Percentiles rank a stretch among this genome's conserved stretches.
Conservation (phyloP, 2,329 filamentous ascomycete genomes). For the Cucurbitaria berberidis region DNA sequence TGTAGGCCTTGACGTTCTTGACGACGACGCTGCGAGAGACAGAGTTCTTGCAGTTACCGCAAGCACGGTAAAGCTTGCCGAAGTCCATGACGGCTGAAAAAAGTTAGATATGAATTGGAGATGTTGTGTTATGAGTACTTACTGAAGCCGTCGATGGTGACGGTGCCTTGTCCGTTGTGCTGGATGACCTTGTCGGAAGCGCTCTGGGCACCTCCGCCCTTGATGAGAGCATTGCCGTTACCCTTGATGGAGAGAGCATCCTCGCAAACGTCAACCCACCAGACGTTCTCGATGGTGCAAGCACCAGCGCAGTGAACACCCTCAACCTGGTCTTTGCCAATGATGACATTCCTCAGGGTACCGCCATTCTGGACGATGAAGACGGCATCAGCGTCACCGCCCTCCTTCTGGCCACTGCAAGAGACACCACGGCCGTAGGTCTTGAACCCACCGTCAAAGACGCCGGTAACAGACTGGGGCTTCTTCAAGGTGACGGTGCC, state of each 20-base stretch:
- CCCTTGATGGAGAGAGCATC: conserved; percentile 48
- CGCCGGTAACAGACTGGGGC: conserved; percentile 30
- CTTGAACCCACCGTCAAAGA: conserved; percentile 44
- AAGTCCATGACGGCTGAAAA: conserved; percentile 38
- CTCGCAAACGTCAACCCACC: conserved; percentile 53
- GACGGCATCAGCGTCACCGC: conserved; percentile 56
- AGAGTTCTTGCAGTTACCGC: conserved; percentile 58
- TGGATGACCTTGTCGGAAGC: conserved; percentile 53
- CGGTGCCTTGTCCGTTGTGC: conserved; percentile 51
- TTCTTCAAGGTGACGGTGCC: conserved; percentile 38
- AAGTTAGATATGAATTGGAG: conserved; percentile 33
- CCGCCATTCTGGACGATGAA: conserved; percentile 61
- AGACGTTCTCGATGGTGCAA: conserved; percentile 56
- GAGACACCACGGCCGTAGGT: conserved; percentile 41
- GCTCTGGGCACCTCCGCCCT: conserved; percentile 49
- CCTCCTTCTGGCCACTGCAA: conserved; percentile 54
- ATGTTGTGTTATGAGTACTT: conserved; percentile 46
- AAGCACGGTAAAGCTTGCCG: conserved; percentile 55
- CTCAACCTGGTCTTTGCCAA: conserved; percentile 57
- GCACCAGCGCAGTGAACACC: conserved; percentile 45
- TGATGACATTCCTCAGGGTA: conserved; percentile 62
- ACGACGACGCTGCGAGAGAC: conserved; percentile 54
- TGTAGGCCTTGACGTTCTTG: conserved; percentile 52
- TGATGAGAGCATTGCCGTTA: conserved; percentile 47
- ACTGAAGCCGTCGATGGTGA: conserved; percentile 47